Base-by-base conservation (phyloP, 495 filamentous ascomycete species). In the Rhypophila decipiens region DNA sequence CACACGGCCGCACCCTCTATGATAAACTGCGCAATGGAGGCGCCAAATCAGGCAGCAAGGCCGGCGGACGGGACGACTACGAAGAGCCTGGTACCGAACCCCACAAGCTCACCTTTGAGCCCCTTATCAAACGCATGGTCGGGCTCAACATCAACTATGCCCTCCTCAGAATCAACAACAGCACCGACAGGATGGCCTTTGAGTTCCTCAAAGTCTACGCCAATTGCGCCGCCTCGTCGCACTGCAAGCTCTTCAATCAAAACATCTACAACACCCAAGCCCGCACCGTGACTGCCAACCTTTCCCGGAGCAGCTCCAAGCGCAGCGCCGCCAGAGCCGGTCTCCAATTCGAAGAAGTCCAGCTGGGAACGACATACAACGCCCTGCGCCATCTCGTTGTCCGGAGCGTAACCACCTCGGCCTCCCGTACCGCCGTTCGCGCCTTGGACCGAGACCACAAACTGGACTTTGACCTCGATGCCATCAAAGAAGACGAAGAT, bases 101-200 rank as follows among this genome's bases (percentile, higher is more conserved):
- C 2, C 65, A 70, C 31, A 24, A 48, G 3, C 55, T 70, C 9
- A 59, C 51, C 11, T 44, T 66, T 47, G 46, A 50, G 19, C 50
- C 58, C 3, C 18, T 70, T 17, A 24, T 70, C 24, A 23, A 49
- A 24, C 34, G 50, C 24, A 50, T 70, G 59, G 22, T 67, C 12
- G 37, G 17, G 7, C 42, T 64, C 37, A 56, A 50, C 21, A 57
- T 70, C 54, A 66, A 70, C 58, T 70, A 68, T 35, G 51, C 58
- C 15, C 50, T 70, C 0, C 58, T 70, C 8, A 56, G 60, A 3
- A 64, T 70, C 53, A 63, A 50, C 40, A 1, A 9, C 11, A 11
- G 0, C 3, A 70, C 67, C n/a, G 60, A 67, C 31, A 49, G 50
- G 13, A 70, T 70, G 67, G 59, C 55, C 13, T 52, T 40, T 13